phyloP scores from a whole-genome alignment of 768 basidiomycete species.

The Mycena galopus region DNA sequence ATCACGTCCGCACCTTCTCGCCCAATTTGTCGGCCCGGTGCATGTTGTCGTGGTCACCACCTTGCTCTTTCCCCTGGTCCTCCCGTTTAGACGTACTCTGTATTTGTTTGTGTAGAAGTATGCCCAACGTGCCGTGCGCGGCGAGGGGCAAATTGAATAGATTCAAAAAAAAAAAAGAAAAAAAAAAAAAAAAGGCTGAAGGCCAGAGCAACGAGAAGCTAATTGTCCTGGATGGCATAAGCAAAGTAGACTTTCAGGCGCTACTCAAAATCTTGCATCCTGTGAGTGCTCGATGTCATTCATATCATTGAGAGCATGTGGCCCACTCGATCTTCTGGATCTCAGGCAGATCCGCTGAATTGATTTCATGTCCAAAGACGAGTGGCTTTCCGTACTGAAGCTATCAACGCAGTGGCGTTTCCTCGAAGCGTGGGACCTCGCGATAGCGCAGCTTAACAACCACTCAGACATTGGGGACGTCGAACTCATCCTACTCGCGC shows the following conservation, averaged over 20 bases:
- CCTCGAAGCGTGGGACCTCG: constrained; percentile 39
- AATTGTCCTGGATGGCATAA: constrained; percentile 44
- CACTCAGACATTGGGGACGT: constrained; percentile 34
- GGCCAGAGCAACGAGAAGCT: constrained; percentile 46
- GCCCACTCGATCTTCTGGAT: no score
- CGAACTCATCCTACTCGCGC: constrained; percentile 47
- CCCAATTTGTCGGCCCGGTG: no score
- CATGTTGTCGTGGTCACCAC: no score
- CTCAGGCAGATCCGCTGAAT: constrained; percentile 9
- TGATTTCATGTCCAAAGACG: constrained; percentile 28
- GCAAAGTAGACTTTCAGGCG: constrained; percentile 38
- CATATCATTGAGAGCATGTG: no score
- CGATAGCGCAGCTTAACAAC: constrained; percentile 40
- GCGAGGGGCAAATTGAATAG: no score
- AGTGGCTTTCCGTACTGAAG: constrained; percentile 48
- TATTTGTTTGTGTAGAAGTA: no score
- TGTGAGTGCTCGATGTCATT: constrained; percentile 33
- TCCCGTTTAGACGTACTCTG: no score
- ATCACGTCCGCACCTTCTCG: no score
- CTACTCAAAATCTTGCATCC: constrained; percentile 42
- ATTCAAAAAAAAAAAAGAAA: no score
- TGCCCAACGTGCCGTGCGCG: no score
- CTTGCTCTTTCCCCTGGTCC: no score
- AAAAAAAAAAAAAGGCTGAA: no score
- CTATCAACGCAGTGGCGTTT: constrained; percentile 49